A percentile compares a stretch with the other conserved stretches of the same genome.
phyloP scores from a whole-genome alignment of 768 basidiomycete species.

The Suillus hirtellus region DNA sequence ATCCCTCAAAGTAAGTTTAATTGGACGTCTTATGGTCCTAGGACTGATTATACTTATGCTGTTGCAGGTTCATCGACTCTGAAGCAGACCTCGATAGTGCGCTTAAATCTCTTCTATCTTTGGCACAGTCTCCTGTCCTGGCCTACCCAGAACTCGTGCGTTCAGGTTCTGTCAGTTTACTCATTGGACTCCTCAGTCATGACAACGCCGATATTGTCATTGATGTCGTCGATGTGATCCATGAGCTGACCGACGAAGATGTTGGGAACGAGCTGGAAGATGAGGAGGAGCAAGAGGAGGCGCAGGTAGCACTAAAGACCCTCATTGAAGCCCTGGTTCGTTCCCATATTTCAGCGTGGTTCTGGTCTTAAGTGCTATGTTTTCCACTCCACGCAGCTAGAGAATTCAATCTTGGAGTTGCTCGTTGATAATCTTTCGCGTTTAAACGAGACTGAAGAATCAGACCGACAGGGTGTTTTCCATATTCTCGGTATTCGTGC shows the following conservation, averaged over 20 bases:
- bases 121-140: conserved; percentile 79
- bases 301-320: conserved; percentile 68
- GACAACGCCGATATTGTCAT: conserved; percentile 98
- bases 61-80: conserved; percentile 91
- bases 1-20: conserved; percentile 77
- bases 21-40: not conserved
- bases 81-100: conserved; percentile 92
- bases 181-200: conserved; percentile 88
- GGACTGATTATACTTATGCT: conserved; percentile 10
- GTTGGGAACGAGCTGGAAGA: conserved; percentile 76
- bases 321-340: conserved; percentile 77
- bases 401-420: conserved; percentile 82
- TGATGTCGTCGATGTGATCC: conserved; percentile 87
- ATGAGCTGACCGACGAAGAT: conserved; percentile 96
- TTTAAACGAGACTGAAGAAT: conserved; percentile 88
- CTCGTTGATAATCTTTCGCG: conserved; percentile 87
- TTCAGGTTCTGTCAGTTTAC: conserved; percentile 64
- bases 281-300: conserved; percentile 59
- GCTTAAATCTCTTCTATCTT: conserved; percentile 83
- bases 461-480: conserved; percentile 90
- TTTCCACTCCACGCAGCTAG: conserved; percentile 51
- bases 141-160: conserved; percentile 90
- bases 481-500: conserved; percentile 72
- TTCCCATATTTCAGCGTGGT: conserved; percentile 17
- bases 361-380: conserved; percentile 7